Base-by-base conservation (phyloP, 768 basidiomycete species). In the Leccinum incarnatum region DNA sequence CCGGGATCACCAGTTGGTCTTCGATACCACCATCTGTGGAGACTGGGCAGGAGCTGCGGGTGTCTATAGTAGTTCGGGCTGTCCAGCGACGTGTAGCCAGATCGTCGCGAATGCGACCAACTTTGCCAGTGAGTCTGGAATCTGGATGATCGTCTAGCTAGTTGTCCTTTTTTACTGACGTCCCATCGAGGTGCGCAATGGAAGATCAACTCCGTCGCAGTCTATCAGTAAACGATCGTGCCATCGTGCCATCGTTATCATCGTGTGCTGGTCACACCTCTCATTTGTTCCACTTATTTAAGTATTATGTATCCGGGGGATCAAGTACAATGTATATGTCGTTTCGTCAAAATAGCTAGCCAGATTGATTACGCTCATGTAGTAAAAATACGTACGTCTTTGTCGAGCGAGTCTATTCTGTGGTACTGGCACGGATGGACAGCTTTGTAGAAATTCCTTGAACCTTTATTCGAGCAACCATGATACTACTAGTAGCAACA, bases 101-200 rank as follows among this genome's bases (percentile, higher is more conserved):
- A 76, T 76, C 25, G 81, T 88, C 27, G 74, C 79, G 10, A 75
- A 89, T 66, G 78, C 84, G 11, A 71, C 60, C 25, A 88, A 86
- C 72, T 89, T 83, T 69, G 63, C 54, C 12, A 50, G 81, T 81
- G 60, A 67, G 77, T 70, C n/a, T 29, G 15, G 27, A 27, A 2
- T 21, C 21, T 21, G 2, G 21, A 21, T 23, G 23, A 23, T 23
- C 23, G 23, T 23, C 23, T 23, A 23, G 23, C 23, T 30, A 19
- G 10, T 45, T 11, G 19, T 12, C 2, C 0, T 15, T 27, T 11
- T 25, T 46, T 21, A 46, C 49, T 62, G 29, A 68, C 34, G 60
- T 61, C 14, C 23, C 5, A 29, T 55, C 7, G 62, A 86, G 83
- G 71, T 64, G 83, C 84, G 11, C 72, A 80, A 68, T 85, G 83